Base-by-base conservation (phyloP, 768 basidiomycete species). In the Strobilomyces confusus region DNA sequence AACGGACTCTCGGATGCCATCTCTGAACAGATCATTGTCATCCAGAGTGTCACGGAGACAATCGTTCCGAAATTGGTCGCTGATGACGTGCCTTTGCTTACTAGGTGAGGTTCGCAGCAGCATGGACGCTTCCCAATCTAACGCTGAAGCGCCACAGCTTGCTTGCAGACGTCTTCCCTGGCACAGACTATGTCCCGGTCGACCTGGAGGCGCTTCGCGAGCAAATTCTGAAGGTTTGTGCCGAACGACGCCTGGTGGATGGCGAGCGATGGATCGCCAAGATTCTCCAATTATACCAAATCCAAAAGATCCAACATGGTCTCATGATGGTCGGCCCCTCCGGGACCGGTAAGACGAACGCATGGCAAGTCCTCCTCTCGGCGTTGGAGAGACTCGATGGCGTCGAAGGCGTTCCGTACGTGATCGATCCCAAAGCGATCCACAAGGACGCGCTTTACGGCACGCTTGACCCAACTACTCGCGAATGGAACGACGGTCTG, bases 291-390 rank as follows among this genome's bases (percentile, higher is more conserved):
- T 80, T 99, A 5, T 98, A 98, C 70, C 97, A 98, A 69, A 98
- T 99, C 54, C 97, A 99, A 73, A 98, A 94, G 75, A 99, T 98
- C 58, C 95, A 98, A 62, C 97, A 99, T 70, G 97, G 97, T 72
- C 77, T 99, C 38, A 98, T 99, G 97, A 97, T 99, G 93, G 97
- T 99, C 26, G 95, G 97, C 1, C 87, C 97, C 1, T 98, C 97
- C 12, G 97, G 95, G 25, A 93, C 82, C 44, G 97, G 97, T 29
- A 99, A 99, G 73, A 95, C 90, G 2, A 90, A 94, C 59, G 95
- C 97, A 0, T 98, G 97, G 97, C 88, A 88, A 63, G 92, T 98
- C 40, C 78, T 99, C 4, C 79, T 99, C 25, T 81, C 86, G 9
- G 95, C 97, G 1, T 76, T 98, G 46, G 92, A 97, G 68, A 80